Base-by-base conservation (phyloP, 441 rosid species). In the Melastoma candidum region DNA sequence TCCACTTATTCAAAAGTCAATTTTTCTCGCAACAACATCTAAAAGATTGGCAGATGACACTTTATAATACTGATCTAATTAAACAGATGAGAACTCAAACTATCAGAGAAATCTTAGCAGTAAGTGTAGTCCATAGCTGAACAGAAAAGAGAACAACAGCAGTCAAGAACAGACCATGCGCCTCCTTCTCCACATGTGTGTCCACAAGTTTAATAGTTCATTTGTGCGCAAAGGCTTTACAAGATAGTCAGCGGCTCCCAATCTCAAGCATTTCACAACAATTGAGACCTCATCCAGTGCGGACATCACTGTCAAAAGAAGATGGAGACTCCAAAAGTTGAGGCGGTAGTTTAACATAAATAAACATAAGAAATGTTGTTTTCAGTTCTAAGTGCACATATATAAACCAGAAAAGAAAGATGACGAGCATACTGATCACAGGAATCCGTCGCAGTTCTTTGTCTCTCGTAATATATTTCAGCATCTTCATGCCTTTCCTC, bases 101-200 rank as follows among this genome's bases (percentile, higher is more conserved):
- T 32, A 4, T 32, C 8, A 8, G 41, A 32, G 8, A 32, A 6
- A 32, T 32, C 41, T 32, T 8, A 2, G 8, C 41, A 32, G 41
- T 32, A 32, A 4, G 7, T 32, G 41, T 32, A 32, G 41, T 32
- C 41, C 5, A 32, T 32, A 32, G 41, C 41, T 8, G 41, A 32
- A 32, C 8, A 44, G 44, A 36, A 6, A 32, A 13, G 29, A 57
- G 46, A n/a, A 67, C 48, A 10, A 1, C 44, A 53, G 51, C 43
- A 12, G 60, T 59, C 63, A 10, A 64, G 66, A 63, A 75, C 90
- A 73, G 65, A 92, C 98, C 98, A 82, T 78, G 66, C 80, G 90
- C 72, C 96, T 67, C 73, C 98, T 79, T 71, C 98, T 82, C 98
- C 98, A 92, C 97, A 92, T 81, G 79, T 92, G 97, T 7, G 95